Conservation (phyloP, 805 yeast species). For the Wickerhamiella cacticola region DNA sequence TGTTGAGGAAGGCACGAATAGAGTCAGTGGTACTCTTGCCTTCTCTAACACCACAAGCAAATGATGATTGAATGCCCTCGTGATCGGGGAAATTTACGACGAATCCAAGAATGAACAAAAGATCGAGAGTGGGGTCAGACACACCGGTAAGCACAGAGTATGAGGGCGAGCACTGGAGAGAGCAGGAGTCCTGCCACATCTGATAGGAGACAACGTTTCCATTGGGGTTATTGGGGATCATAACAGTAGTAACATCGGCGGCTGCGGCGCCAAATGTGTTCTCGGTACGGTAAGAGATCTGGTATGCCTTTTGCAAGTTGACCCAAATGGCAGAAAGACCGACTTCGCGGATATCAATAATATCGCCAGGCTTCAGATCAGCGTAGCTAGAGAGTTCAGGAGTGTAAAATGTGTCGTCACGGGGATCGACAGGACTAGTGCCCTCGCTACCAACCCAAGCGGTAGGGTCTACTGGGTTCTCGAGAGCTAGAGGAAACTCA, state of each 20-base stretch:
- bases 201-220: slow-evolving; percentile 23
- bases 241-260: slow-evolving; percentile 18
- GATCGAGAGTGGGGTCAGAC: slow-evolving; percentile 3
- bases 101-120: slow-evolving; percentile 14
- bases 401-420: slow-evolving; percentile 13
- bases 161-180: slow-evolving; percentile 25
- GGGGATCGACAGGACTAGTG: slow-evolving; percentile 10
- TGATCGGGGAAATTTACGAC: slow-evolving; percentile 23
- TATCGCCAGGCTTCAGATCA: slow-evolving; percentile 11
- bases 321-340: slow-evolving; percentile 12
- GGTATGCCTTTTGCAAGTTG: slow-evolving; percentile 12
- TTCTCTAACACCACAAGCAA: slow-evolving; percentile 22
- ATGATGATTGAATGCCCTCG: slow-evolving; percentile 26
- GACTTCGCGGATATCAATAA: slow-evolving; percentile 15
- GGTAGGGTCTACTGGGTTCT: slow-evolving; percentile 8
- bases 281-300: slow-evolving; percentile 16
- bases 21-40: slow-evolving; percentile 25
- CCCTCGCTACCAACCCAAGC: slow-evolving; percentile 12
- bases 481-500: slow-evolving; percentile 4
- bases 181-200: slow-evolving; percentile 24
- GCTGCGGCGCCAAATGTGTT: slow-evolving; percentile 13
- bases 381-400: slow-evolving; percentile 9
- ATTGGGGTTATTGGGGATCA: slow-evolving; percentile 13
- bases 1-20: slow-evolving; percentile 20
- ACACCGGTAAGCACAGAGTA: slow-evolving; percentile 18